Conservation (phyloP, 2,329 filamentous ascomycete species). For the Plectosphaerella cucumerina region DNA sequence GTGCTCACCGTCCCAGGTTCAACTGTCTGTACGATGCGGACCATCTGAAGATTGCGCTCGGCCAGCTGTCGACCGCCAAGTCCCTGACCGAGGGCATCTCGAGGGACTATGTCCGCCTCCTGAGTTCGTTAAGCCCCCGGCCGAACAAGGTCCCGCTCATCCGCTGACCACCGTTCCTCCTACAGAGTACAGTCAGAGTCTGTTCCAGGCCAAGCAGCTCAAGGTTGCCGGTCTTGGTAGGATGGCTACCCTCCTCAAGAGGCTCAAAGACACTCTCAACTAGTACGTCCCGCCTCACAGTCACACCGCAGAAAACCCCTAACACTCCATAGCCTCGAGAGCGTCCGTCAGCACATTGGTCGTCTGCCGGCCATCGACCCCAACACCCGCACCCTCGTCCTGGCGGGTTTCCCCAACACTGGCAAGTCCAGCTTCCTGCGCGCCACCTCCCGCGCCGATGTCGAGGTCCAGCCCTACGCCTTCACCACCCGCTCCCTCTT, state of each 20-base stretch:
- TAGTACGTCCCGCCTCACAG: slow-evolving; percentile 34
- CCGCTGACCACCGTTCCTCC: not conserved
- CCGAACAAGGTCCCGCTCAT: not conserved
- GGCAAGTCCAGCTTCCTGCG: slow-evolving; percentile 95
- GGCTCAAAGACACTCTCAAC: slow-evolving; percentile 77
- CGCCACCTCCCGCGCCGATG: slow-evolving; percentile 82
- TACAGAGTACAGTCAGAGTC: slow-evolving; percentile 1
- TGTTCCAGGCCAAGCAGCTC: slow-evolving; percentile 64
- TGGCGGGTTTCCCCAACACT: slow-evolving; percentile 96
- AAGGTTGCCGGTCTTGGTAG: slow-evolving; percentile 94
- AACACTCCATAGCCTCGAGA: slow-evolving; percentile 6
- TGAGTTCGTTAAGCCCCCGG: slow-evolving; percentile 35
- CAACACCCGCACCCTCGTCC: slow-evolving; percentile 91
- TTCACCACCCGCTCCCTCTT: slow-evolving; percentile 98
- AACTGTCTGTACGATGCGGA: slow-evolving; percentile 99
- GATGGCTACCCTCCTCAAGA: slow-evolving; percentile 96
- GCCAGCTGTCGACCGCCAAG: slow-evolving; percentile 93
- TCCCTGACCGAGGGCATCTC: slow-evolving; percentile 94
- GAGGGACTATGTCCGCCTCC: slow-evolving; percentile 90
- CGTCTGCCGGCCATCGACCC: slow-evolving; percentile 98
- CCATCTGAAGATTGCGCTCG: slow-evolving; percentile 94
- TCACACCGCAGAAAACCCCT: too few relatives aligned
- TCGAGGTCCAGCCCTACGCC: slow-evolving; percentile 95
- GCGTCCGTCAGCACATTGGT: slow-evolving; percentile 71
- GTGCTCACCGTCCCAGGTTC: slow-evolving; percentile 48